Evolutionary conservation across 2,329 filamentous ascomycete genomes (phyloP), one percentile per base, ranked within the genome.

Genomic region (Microdochium bolleyi): DNA sequence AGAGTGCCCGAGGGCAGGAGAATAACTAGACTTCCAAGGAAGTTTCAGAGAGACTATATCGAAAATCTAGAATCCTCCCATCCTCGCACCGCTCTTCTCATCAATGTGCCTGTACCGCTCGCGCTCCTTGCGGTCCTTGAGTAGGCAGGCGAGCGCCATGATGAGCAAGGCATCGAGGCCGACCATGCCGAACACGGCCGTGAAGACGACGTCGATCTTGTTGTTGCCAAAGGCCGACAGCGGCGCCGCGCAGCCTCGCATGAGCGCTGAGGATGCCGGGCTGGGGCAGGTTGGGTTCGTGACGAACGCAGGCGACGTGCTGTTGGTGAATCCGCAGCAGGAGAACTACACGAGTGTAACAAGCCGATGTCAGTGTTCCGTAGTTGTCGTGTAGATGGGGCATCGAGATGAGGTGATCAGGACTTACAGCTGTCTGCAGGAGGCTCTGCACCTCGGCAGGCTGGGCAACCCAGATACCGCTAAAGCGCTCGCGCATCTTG

Each of bases 271-370:
- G 37, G 84, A 79, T 2, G 87, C 81, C 7, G 86, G 81, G 63
- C 83, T 88, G 10, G 82, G 77, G 67, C 89, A 94, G 1, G 78
- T 81, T 5, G 67, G 58, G 61, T 92, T 85, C 53, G 80, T 82
- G 57, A 89, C 75, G 65, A 92, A 92, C 51, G 84, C 82, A 11
- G 87, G 86, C 13, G 81, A 77, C 3, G 84, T 86, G 67, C 79
- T 82, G 71, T 91, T 89, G 60, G 80, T 71, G 71, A 89, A 94
- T 56, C 89, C 89, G 61, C 89, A 94, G 80, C 89, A 94, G 61
- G 82, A 67, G 66, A 92, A 92, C 83, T 90, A 62, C n/a, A n/a
- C 24, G 50, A 25, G 24, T 11, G 11, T 48, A n/a, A 61, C 60
- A 30, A 61, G 57, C 59, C 62, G 53, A 60, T 56, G 51, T 58